Base-by-base conservation (phyloP, 352 stramenopile genomes). In the Phytophthora nicotianae region DNA sequence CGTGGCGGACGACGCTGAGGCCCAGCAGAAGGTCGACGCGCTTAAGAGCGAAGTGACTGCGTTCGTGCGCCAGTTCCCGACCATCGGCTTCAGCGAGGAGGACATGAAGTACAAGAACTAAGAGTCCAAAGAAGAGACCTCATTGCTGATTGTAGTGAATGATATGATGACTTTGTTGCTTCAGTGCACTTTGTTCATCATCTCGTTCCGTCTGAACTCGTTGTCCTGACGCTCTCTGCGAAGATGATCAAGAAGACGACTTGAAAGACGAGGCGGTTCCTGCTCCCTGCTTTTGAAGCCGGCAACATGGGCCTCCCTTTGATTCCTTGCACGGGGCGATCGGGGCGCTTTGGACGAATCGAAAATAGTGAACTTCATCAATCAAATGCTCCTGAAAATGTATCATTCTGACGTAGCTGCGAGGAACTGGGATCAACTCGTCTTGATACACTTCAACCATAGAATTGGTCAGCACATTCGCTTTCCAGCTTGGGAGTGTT, bases 31-130 rank as follows among this genome's bases (percentile, higher is more conserved):
- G 57, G 72, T 98, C 23, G 77, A 77, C 16, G 65, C 78, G 41
- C 74, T 98, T n/a, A 87, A 91, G 70, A 70, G 74, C 32, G 88
- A 97, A 41, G 96, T 99, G 20, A 93, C 80, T 37, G 77, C 83
- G 21, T 99, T 99, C 74, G 90, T 97, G 57, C 93, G 90, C 42
- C 77, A 90, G 51, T 99, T 99, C 82, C 96, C 97, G 7, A 98
- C 94, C 11, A 90, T 99, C 57, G 97, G 97, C 43, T 99, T 98
- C 65, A 87, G 96, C 57, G 91, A 98, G 58, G 76, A 87, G n/a
- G 90, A 97, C 65, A 95, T 95, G 87, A 88, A 88, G 72, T 95
- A 95, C 77, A 88, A 90, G 81, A 70, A 92, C 41, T 92, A 90
- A 19, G 41, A 23, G 6, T n/a, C n/a, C 38, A 58, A 57, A 56